Evolutionary conservation across 495 filamentous ascomycete genomes (phyloP).

Genomic region (Aspergillus mulundensis): DNA sequence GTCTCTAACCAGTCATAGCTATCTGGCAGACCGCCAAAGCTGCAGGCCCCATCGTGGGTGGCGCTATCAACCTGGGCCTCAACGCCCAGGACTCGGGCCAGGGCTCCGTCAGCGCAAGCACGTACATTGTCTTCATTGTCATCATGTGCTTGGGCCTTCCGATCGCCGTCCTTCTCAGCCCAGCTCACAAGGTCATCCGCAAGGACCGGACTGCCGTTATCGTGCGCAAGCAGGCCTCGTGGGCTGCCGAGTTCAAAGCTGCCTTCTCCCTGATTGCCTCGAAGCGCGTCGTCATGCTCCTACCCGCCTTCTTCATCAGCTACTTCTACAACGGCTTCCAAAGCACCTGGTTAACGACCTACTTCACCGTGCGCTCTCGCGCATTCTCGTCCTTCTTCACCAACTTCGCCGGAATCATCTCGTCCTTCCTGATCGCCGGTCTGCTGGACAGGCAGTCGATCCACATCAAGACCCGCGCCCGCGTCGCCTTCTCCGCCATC

Average conservation of each 20-base stretch:
- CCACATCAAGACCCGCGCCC: conserved; percentile 32
- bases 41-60: conserved; percentile 29
- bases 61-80: conserved; percentile 31
- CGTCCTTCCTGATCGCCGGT: conserved; percentile 28
- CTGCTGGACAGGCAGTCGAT: conserved; percentile 32
- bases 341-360: conserved; percentile 30
- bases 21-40: conserved; percentile 35
- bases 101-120: conserved; percentile 26
- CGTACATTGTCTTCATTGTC: conserved; percentile 33
- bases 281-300: conserved; percentile 25
- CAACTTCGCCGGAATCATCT: conserved; percentile 32
- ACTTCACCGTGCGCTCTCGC: conserved; percentile 33
- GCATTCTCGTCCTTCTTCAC: conserved; percentile 35
- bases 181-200: conserved; percentile 31
- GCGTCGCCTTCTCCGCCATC: conserved; percentile 25
- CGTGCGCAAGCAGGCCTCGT: conserved; percentile 26
- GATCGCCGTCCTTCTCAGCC: conserved; percentile 26
- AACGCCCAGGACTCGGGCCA: conserved; percentile 22
- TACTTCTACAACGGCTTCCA: conserved; percentile 36
- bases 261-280: conserved; percentile 24
- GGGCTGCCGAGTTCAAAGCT: conserved; percentile 31
- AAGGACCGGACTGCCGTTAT: conserved; percentile 27
- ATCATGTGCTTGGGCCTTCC: conserved; percentile 35
- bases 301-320: conserved; percentile 34
- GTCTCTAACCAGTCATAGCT: conserved; percentile 10